These are phyloP conservation scores for Podaxis carcinomalis DNA, from an alignment of 768 basidiomycete species.

Conservation along the genomic window DNA sequence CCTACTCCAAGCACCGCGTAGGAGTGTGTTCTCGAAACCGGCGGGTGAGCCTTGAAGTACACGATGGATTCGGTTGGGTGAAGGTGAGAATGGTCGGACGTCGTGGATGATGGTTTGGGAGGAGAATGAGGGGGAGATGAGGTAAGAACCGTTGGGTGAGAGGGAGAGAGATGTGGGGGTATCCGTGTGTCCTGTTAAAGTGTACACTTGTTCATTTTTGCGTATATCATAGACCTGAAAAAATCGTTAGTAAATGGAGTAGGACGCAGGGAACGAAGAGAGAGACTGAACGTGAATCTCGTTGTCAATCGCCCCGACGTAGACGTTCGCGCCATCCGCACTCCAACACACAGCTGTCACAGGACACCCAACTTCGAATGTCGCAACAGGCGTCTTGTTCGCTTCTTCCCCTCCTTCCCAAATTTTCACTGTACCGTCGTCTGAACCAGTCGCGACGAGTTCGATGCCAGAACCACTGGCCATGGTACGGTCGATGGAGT, in stretches of 20 bases:
- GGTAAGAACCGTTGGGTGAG: constrained; percentile 82
- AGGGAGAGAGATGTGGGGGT: constrained; percentile 92
- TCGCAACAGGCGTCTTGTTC: constrained; percentile 67
- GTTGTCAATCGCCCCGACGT: constrained; percentile 92
- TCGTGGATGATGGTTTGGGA: constrained; percentile 89
- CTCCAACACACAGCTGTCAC: constrained; percentile 93
- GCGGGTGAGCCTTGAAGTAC: constrained; percentile 81
- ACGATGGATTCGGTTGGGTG: constrained; percentile 78
- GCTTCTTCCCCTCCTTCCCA: constrained; percentile 88
- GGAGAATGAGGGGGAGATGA: constrained; percentile 89
- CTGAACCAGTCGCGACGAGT: constrained; percentile 81
- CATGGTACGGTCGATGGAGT: constrained; percentile 81
- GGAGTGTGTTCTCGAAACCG: constrained; percentile 86
- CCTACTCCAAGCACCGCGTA: constrained; percentile 85
- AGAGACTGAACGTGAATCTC: constrained; percentile 78
- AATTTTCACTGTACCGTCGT: constrained; percentile 87
- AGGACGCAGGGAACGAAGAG: not conserved
- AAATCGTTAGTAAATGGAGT: not conserved
- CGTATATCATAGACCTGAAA: constrained; percentile 86
- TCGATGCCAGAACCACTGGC: constrained; percentile 82
- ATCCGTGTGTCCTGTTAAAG: constrained; percentile 82
- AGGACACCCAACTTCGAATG: constrained; percentile 84
- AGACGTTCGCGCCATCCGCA: constrained; percentile 84
- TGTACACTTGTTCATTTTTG: constrained; percentile 76
- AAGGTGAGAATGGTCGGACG: constrained; percentile 89